Evolutionary conservation across 805 yeast species (phyloP).

Genomic region (Yarrowia phangngaensis): DNA sequence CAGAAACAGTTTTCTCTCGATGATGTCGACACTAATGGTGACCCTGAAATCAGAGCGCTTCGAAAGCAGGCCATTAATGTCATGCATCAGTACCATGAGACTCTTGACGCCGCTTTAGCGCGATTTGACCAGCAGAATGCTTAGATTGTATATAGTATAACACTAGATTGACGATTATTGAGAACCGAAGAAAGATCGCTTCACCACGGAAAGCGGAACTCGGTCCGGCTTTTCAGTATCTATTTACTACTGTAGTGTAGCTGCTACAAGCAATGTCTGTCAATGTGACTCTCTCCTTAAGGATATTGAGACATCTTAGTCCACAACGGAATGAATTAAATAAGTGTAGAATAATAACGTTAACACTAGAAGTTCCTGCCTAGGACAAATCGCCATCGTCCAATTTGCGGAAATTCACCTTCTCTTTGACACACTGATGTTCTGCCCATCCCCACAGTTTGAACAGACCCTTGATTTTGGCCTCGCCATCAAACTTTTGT

Average conservation of each 20-base stretch:
- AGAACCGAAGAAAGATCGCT: too few relatives aligned
- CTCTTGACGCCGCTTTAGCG: conserved; percentile 32
- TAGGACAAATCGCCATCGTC: conserved; percentile 31
- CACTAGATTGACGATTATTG: too few relatives aligned
- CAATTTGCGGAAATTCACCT: conserved; percentile 41
- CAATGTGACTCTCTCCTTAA: too few relatives aligned
- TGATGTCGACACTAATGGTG: conserved; percentile 38
- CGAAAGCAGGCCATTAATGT: conserved; percentile 39
- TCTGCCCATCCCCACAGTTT: conserved; percentile 66
- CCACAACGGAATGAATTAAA: too few relatives aligned
- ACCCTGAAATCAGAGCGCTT: conserved; percentile 36
- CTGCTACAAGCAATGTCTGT: too few relatives aligned
- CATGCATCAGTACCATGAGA: conserved; percentile 37
- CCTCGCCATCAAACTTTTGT: conserved; percentile 39
- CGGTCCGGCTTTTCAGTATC: too few relatives aligned
- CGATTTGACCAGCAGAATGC: background rate
- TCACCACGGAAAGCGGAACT: too few relatives aligned
- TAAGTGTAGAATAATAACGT: background rate
- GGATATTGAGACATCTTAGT: too few relatives aligned
- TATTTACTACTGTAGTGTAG: too few relatives aligned
- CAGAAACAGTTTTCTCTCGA: conserved; percentile 40
- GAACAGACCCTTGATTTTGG: conserved; percentile 51
- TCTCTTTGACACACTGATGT: conserved; percentile 44
- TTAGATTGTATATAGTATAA: too few relatives aligned
- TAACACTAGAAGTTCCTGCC: background rate